phyloP scores from a whole-genome alignment of 2,329 filamentous ascomycete genomes.

The Tolypocladium album region DNA sequence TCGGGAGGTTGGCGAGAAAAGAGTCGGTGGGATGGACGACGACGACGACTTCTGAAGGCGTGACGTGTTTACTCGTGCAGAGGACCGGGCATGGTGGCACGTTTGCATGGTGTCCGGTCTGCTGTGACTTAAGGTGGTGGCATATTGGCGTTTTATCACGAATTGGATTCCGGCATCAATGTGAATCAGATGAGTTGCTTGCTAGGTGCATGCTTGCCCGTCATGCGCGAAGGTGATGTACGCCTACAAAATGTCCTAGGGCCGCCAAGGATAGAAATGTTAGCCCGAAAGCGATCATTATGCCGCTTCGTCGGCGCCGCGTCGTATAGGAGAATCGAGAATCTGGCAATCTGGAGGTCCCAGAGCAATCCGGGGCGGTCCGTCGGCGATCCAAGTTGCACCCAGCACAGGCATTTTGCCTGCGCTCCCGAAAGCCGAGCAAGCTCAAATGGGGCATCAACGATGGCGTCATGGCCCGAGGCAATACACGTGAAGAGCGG shows the following conservation, averaged over 20 bases:
- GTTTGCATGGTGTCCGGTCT: background rate
- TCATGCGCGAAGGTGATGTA: too few species aligned
- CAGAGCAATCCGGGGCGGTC: background rate
- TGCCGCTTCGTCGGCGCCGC: background rate
- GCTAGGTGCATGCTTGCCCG: background rate
- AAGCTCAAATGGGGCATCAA: background rate
- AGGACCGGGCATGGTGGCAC: background rate
- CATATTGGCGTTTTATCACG: background rate
- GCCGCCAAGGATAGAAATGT: background rate
- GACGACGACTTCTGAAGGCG: slow-evolving; percentile 26
- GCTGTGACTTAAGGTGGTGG: background rate
- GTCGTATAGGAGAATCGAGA: background rate
- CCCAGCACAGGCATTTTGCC: background rate
- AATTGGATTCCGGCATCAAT: background rate
- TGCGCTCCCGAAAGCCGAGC: background rate
- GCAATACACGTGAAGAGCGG: background rate
- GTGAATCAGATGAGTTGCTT: background rate
- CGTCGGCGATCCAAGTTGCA: background rate
- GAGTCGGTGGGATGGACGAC: slow-evolving; percentile 49
- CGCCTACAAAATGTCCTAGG: too few species aligned
- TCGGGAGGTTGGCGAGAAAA: slow-evolving; percentile 65
- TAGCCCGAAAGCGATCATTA: background rate
- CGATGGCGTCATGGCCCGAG: background rate
- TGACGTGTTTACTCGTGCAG: background rate
- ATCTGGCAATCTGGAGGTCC: background rate